A percentile compares a stretch with the other conserved stretches of the same genome.
Conservation (phyloP, 2,329 filamentous ascomycete genomes). For the Alternaria hordeiaustralica region DNA sequence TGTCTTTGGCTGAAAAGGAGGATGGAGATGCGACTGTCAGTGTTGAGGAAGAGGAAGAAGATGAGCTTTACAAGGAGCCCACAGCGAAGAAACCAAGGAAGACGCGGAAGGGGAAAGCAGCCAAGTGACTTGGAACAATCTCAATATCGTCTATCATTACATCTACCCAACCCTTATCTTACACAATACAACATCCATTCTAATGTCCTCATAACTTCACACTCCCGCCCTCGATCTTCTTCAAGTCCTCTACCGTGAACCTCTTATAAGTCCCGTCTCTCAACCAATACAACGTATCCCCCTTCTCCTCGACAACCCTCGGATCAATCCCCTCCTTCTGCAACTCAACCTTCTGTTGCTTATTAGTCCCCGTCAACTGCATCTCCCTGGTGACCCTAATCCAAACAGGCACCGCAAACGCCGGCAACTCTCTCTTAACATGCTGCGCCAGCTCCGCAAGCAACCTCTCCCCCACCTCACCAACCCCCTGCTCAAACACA, state of each 20-base stretch:
- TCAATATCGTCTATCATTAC: background rate
- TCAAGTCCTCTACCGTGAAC: conserved; percentile 34
- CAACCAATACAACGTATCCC: conserved; percentile 53
- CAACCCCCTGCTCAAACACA: conserved; percentile 32
- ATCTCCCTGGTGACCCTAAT: conserved; percentile 49
- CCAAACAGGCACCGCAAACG: conserved; percentile 55
- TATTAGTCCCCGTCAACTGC: conserved; percentile 56
- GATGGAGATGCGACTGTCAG: conserved; percentile 13
- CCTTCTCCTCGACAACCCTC: conserved; percentile 41
- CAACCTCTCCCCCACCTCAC: conserved; percentile 11
- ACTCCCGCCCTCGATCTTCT: conserved; percentile 31
- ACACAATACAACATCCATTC: background rate
- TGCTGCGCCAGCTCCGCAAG: conserved; percentile 44
- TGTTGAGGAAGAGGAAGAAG: conserved; percentile 26
- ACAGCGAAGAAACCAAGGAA: conserved; percentile 36
- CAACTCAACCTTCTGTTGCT: conserved; percentile 54
- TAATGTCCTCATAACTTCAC: conserved; percentile 36
- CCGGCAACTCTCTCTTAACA: conserved; percentile 46
- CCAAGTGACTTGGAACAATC: background rate
- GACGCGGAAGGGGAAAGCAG: conserved; percentile 18
- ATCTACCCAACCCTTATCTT: background rate
- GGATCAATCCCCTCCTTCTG: conserved; percentile 53
- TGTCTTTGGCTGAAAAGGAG: conserved; percentile 18
- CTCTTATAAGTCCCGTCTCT: conserved; percentile 34
- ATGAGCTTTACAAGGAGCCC: conserved; percentile 37